Evolutionary conservation across 2,329 filamentous ascomycete genomes (phyloP).

Genomic region (Fusarium concolor): DNA sequence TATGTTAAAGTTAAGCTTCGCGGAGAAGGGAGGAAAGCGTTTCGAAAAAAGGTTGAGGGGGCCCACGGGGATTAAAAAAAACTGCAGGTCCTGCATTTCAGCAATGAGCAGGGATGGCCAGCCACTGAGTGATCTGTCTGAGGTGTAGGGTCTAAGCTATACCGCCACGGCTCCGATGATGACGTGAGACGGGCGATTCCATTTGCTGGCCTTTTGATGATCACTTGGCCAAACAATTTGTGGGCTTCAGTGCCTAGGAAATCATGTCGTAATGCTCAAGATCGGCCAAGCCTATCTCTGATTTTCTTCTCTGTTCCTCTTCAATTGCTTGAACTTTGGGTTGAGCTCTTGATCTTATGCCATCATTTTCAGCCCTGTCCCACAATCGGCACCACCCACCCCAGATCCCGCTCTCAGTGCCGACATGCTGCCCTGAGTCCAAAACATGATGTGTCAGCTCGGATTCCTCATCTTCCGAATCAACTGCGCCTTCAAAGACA

Average conservation of each 20-base stretch:
- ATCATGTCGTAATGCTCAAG: constrained; percentile 11
- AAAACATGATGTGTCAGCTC: background rate
- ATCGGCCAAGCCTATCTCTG: background rate
- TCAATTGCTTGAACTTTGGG: background rate
- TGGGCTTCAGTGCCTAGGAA: background rate
- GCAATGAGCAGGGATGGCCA: constrained; percentile 2
- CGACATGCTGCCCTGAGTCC: background rate
- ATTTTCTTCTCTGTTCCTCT: background rate
- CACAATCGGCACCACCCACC: constrained; percentile 3
- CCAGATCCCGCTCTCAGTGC: background rate
- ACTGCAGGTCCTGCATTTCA: background rate
- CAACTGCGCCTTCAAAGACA: constrained; percentile 4
- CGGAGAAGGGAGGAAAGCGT: background rate
- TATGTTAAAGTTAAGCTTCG: constrained; percentile 5
- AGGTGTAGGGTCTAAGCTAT: constrained; percentile 6
- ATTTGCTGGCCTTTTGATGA: constrained; percentile 24
- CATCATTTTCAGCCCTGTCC: constrained; percentile 27
- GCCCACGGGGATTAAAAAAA: constrained; percentile 10
- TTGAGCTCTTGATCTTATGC: background rate
- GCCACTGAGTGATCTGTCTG: constrained; percentile 13
- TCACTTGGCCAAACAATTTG: constrained; percentile 8
- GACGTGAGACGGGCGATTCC: constrained; percentile 41
- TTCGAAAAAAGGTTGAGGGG: background rate
- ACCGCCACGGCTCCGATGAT: constrained; percentile 39
- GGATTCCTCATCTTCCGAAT: constrained; percentile 20